Percentiles rank a stretch among this genome's conserved stretches.
Conservation (phyloP, 1,284 basidiomycete species). For the Ceraceosorus guamensis region DNA sequence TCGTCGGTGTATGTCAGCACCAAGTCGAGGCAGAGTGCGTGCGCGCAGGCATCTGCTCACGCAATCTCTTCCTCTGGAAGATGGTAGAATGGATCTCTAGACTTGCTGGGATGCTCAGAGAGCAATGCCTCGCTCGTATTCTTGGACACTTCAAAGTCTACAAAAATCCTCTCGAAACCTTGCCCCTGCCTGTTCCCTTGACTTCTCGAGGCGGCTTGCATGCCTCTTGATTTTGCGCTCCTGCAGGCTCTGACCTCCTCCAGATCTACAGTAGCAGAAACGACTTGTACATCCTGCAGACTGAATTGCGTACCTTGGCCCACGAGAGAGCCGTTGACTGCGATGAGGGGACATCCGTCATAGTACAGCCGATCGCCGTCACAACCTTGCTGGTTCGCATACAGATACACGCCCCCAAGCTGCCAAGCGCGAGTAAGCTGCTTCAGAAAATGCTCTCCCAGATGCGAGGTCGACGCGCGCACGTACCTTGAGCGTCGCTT, state of each 20-base stretch:
- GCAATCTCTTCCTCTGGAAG: slow-evolving; percentile 93
- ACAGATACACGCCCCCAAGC: slow-evolving; percentile 93
- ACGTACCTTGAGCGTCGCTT: slow-evolving; percentile 82
- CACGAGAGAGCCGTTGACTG: slow-evolving; percentile 81
- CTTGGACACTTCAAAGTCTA: slow-evolving; percentile 49
- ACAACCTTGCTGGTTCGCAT: slow-evolving; percentile 97
- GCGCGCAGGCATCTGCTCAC: slow-evolving; percentile 54
- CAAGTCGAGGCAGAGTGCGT: not conserved
- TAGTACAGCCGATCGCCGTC: slow-evolving; percentile 97
- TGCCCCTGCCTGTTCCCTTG: slow-evolving; percentile 68
- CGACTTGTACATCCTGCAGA: slow-evolving; percentile 86
- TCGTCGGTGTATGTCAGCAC: slow-evolving; percentile 50
- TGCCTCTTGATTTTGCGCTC: slow-evolving; percentile 65
- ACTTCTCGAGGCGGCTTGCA: slow-evolving; percentile 74
- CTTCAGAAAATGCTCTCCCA: not conserved
- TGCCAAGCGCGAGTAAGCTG: slow-evolving; percentile 45
- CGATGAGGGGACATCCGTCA: slow-evolving; percentile 92
- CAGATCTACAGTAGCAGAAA: slow-evolving; percentile 88
- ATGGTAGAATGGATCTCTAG: slow-evolving; percentile 66
- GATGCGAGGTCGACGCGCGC: not conserved
- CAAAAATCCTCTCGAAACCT: slow-evolving; percentile 59
- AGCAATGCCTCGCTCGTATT: not conserved
- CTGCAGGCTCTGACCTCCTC: slow-evolving; percentile 87
- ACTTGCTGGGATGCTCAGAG: not conserved
- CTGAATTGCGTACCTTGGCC: slow-evolving; percentile 97